Base-by-base conservation (phyloP, 2,329 filamentous ascomycete genomes). In the Scedosporium minutisporum region DNA sequence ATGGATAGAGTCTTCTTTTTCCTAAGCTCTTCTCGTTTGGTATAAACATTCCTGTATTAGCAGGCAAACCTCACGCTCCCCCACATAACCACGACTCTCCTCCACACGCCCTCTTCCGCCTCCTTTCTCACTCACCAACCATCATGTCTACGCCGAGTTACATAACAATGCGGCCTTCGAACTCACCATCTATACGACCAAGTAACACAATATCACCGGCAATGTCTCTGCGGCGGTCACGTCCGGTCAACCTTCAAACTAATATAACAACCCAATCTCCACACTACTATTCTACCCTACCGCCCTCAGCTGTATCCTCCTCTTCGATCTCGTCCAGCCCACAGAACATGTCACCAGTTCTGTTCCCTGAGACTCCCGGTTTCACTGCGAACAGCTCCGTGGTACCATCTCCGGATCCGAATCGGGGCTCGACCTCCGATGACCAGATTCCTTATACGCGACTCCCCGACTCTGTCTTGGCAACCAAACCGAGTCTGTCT, bases 391-490 rank as follows among this genome's bases (percentile, higher is more conserved):
- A 81, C 72, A 85, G 82, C 70, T 89, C 87, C 9, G 75, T 88
- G 63, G 85, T 88, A 69, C 80, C 81, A 2, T 90, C 88, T 0
- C 88, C 88, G 4, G 87, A 91, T 67, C 79, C 81, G 57, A 77
- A 82, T 61, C 79, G 80, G 18, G 82, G 81, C 42, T 78, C 80
- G 65, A 82, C 83, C 53, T 75, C 81, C 62, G 84, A 85, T 61
- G 75, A 79, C 41, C 78, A 78, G 61, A 74, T 76, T 38, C 71
- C 79, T 27, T 82, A 82, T 62, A 84, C 93, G 65, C 83, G 89
- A 69, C 82, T 95, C 55, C 89, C 90, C 41, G 90, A 93, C 67
- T 80, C 89, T n/a, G 78, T 89, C 57, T 75, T 90, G 65, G 77
- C 81, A 62, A 80, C 78, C 66, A 82, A 83, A 67, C 80, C 84